Conservation (phyloP, 2,329 filamentous ascomycete species). For the Shiraia sp. region DNA sequence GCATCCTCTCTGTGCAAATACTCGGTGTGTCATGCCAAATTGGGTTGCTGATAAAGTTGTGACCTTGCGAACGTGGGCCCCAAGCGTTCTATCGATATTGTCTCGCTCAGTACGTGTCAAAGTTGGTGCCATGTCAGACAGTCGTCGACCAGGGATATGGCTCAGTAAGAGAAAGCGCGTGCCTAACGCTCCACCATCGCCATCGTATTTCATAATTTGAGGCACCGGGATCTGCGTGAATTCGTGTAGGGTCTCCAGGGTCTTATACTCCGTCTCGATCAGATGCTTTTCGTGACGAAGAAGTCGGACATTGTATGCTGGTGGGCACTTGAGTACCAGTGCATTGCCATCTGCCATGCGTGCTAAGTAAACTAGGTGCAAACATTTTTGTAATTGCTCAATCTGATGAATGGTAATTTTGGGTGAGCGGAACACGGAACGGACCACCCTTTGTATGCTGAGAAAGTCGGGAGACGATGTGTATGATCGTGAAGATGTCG, state of each 20-base stretch:
- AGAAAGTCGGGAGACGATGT: conserved; percentile 33
- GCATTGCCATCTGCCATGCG: conserved; percentile 44
- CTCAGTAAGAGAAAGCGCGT: conserved; percentile 41
- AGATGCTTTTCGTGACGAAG: conserved; percentile 50
- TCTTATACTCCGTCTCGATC: conserved; percentile 45
- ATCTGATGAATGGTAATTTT: conserved; percentile 38
- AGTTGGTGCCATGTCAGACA: conserved; percentile 34
- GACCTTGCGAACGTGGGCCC: conserved; percentile 48
- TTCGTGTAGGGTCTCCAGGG: conserved; percentile 44
- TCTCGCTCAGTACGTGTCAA: conserved; percentile 43
- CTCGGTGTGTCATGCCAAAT: conserved; percentile 57
- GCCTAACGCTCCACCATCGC: conserved; percentile 30
- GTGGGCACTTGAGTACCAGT: conserved; percentile 49
- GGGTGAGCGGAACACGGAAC: conserved; percentile 35
- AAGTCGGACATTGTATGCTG: conserved; percentile 42
- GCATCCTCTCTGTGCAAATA: conserved; percentile 51
- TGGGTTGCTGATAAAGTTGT: conserved; percentile 50
- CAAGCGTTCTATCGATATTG: conserved; percentile 47
- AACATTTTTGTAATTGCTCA: conserved; percentile 38
- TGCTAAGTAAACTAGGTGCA: conserved; percentile 50
- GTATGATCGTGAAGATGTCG: conserved; percentile 23
- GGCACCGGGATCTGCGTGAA: conserved; percentile 45
- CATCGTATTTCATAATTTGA: conserved; percentile 45
- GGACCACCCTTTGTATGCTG: conserved; percentile 41
- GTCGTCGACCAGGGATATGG: conserved; percentile 36